Evolutionary conservation across 2,329 filamentous ascomycete genomes (phyloP), one percentile per base, ranked within the genome.

Genomic region (Ceratocystis lukuohia): DNA sequence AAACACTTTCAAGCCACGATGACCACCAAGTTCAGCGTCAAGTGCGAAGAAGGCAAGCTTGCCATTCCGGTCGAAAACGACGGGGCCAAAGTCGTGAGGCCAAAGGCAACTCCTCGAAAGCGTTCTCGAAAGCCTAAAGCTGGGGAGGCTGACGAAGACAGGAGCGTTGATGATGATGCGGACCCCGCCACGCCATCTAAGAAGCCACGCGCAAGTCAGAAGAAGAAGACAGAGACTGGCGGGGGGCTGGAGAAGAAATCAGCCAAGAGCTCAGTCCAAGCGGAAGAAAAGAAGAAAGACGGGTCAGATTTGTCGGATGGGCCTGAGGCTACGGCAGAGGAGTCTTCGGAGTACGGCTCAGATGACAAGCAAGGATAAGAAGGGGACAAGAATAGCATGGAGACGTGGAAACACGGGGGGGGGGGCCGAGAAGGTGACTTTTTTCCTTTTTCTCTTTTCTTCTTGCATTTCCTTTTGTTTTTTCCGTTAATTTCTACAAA

Each of bases 1-100:
- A 53, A 65, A 28, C 56, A 41, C 41, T 66, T 61, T 45, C 65
- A 53, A 37, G 57, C 56, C 45, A 66, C n/a, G 8, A 44, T 62
- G 65, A 20, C 44, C 48, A 28, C 48, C 48, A 53, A 25, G 48
- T 53, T 53, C 25, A 53, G 8, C 20, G 48, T 15, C 48, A 53
- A 53, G 25, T 53, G 48, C 48, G 48, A 28, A 10, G 48, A 53
- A 25, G 20, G 48, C n/a, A 25, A 25, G 48, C 48, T 53, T 15
- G 3, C 5, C 20, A 8, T 53, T 25, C 25, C 48, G 20, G 25
- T 12, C 48, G 48, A 15, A 41, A n/a, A 37, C 15, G 12, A 22
- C 28, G 41, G 56, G 15, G n/a, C 28, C n/a, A 66, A 30, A 30
- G 48, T 50, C n/a, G 15, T 7, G n/a, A 66, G 53, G 64, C 7